phyloP scores from a whole-genome alignment of 495 filamentous ascomycete genomes.

The Penicillium atrosanguineum region DNA sequence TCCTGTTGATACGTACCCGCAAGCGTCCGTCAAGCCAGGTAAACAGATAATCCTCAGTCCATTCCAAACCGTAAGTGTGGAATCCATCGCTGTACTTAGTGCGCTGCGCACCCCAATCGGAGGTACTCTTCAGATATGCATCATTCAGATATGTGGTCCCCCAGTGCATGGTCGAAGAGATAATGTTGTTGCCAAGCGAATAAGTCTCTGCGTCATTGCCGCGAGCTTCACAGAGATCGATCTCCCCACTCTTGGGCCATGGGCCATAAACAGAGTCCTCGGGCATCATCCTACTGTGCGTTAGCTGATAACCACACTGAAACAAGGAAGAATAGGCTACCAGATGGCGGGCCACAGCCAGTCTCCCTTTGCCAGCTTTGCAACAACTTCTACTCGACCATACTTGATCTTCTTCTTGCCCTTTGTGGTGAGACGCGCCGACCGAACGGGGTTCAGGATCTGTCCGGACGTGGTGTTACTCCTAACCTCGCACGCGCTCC shows the following conservation, averaged over 20 bases:
- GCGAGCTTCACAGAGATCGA: conserved; percentile 75
- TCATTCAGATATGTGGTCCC: conserved; percentile 42
- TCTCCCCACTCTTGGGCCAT: conserved; percentile 83
- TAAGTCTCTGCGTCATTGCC: conserved; percentile 65
- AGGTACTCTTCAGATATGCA: conserved; percentile 30
- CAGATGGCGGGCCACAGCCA: conserved; percentile 93
- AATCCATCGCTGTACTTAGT: conserved; percentile 18
- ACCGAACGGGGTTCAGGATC: conserved; percentile 76
- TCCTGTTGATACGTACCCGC: background rate
- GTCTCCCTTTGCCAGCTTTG: conserved; percentile 70
- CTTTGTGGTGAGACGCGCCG: conserved; percentile 72
- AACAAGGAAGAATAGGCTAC: conserved; percentile 19
- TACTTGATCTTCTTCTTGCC: conserved; percentile 70
- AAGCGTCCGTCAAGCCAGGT: conserved; percentile 70
- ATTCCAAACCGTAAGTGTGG: conserved; percentile 79
- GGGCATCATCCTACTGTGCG: conserved; percentile 61
- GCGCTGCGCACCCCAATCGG: conserved; percentile 5
- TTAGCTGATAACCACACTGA: background rate
- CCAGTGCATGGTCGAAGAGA: conserved; percentile 78
- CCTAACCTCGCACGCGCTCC: conserved; percentile 55
- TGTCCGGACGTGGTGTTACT: conserved; percentile 69
- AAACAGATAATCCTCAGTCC: conserved; percentile 85
- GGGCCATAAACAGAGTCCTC: conserved; percentile 66
- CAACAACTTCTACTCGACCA: conserved; percentile 76
- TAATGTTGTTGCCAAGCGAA: conserved; percentile 66